These are phyloP conservation scores for Penicillium maclennaniae DNA, from an alignment of 495 filamentous ascomycete genomes.

Conservation along the genomic window DNA sequence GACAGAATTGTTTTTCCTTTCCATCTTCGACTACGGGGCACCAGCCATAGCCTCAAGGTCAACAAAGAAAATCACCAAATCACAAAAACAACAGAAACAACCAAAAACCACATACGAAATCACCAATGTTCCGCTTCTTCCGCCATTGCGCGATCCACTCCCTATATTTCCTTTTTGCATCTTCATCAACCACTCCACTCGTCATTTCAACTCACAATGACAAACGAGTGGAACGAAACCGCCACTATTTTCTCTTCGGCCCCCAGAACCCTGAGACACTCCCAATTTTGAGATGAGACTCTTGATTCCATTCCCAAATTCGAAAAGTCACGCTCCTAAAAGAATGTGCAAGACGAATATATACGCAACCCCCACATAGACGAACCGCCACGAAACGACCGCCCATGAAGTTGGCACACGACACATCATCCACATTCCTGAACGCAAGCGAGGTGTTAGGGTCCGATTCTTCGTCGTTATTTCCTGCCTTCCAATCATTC, in stretches of 20 bases:
- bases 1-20: conserved; percentile 20
- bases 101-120: conserved; percentile 8
- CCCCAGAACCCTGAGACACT: not conserved
- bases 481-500: not conserved
- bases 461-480: conserved; percentile 2
- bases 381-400: conserved; percentile 31
- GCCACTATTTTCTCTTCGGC: conserved; percentile 21
- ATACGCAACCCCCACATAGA: conserved; percentile 28
- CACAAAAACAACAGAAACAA: conserved; percentile 23
- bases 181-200: conserved; percentile 12
- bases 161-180: conserved; percentile 14
- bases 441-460: conserved; percentile 32
- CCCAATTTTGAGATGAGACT: not conserved
- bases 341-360: conserved; percentile 28
- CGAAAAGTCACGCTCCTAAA: conserved; percentile 13
- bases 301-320: conserved; percentile 1
- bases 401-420: conserved; percentile 21
- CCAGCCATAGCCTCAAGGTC: not conserved
- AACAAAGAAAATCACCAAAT: conserved; percentile 14
- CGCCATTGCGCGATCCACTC: conserved; percentile 19
- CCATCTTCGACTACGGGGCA: not conserved
- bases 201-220: not conserved
- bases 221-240: conserved; percentile 1
- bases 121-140: conserved; percentile 1
- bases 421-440: conserved; percentile 11